Evolutionary conservation across 805 yeast genomes (phyloP).

Genomic region (Saccharomycopsis schoenii): DNA sequence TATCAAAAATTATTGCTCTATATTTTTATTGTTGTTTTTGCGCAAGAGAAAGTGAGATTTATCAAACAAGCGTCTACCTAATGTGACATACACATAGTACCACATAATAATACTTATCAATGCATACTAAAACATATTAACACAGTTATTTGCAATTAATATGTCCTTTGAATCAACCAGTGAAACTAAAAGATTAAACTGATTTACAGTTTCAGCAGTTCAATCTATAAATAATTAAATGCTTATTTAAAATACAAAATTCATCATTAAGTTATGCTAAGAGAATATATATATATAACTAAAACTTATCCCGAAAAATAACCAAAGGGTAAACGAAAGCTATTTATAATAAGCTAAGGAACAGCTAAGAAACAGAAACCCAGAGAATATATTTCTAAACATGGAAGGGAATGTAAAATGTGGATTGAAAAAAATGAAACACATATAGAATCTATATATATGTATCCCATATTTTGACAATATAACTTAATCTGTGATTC

Average conservation of each 20-base stretch:
- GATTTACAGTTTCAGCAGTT: not conserved
- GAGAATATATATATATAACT: not conserved
- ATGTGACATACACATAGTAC: not conserved
- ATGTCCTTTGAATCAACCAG: not conserved
- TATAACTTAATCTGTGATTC: not conserved
- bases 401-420: not conserved
- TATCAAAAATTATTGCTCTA: not conserved
- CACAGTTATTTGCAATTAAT: too few species aligned
- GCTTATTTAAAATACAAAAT: constrained; percentile 1
- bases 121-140: too few species aligned
- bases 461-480: not conserved
- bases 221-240: not conserved
- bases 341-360: not conserved
- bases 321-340: not conserved
- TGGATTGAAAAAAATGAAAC: not conserved
- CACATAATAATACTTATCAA: not conserved
- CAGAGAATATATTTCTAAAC: not conserved
- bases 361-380: not conserved
- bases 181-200: too few species aligned
- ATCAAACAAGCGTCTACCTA: not conserved
- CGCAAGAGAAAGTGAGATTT: not conserved
- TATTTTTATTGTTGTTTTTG: not conserved
- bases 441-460: not conserved
- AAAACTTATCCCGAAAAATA: not conserved
- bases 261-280: not conserved